Percentiles rank a stretch among this genome's conserved stretches.
These are phyloP conservation scores for Diaporthe destruens DNA, from an alignment of 2,329 filamentous ascomycete genomes.

Conservation along the genomic window DNA sequence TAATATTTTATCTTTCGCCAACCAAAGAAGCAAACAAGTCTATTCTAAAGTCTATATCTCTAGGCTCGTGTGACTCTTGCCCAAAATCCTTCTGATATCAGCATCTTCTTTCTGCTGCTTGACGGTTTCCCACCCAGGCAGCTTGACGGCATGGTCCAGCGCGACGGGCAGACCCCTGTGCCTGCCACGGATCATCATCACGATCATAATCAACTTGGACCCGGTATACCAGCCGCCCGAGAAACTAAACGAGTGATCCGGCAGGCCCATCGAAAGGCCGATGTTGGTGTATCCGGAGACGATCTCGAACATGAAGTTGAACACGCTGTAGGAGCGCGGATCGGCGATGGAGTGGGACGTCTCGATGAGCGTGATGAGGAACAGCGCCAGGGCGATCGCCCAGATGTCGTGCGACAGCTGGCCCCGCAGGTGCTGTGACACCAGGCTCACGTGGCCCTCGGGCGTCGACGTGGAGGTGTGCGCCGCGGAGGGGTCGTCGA, in stretches of 20 bases:
- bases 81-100: slow-evolving; percentile 38
- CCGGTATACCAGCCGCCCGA: slow-evolving; percentile 39
- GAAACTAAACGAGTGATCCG: slow-evolving; percentile 38
- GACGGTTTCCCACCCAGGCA: slow-evolving; percentile 54
- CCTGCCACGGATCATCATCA: slow-evolving; percentile 60
- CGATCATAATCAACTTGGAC: slow-evolving; percentile 39
- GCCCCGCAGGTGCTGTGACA: slow-evolving; percentile 67
- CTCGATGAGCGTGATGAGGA: slow-evolving; percentile 72
- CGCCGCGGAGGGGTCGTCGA: slow-evolving; percentile 36
- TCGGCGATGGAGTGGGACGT: slow-evolving; percentile 64
- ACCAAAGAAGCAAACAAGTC: too few relatives aligned
- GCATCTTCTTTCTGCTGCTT: slow-evolving; percentile 41
- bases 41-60: not conserved
- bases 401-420: slow-evolving; percentile 77
- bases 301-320: slow-evolving; percentile 71
- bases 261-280: slow-evolving; percentile 33
- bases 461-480: slow-evolving; percentile 23
- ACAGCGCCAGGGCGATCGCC: slow-evolving; percentile 72
- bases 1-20: not conserved
- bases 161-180: slow-evolving; percentile 68
- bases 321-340: slow-evolving; percentile 67
- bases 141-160: slow-evolving; percentile 63
- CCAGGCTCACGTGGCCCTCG: slow-evolving; percentile 43
- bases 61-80: slow-evolving; percentile 21
- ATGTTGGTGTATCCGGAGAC: slow-evolving; percentile 48